Base-by-base conservation (phyloP, 148 eudicot species). In the Diospyros kaki region DNA sequence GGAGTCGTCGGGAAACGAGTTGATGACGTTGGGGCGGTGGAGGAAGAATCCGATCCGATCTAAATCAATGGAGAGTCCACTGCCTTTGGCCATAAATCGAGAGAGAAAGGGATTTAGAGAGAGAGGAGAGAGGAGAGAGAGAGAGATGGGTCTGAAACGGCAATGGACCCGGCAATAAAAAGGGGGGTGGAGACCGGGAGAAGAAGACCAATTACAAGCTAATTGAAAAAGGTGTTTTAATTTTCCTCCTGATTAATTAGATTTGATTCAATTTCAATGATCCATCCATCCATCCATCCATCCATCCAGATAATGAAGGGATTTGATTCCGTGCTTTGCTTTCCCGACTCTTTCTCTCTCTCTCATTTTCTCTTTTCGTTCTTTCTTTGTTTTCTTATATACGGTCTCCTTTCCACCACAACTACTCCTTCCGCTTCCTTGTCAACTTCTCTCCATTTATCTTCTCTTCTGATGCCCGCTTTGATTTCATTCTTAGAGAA, bases 31-130 rank as follows among this genome's bases (percentile, higher is more conserved):
- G 14, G 76, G 81, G 1, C 72, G 69, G 76, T 69, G 73, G 43
- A 11, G 75, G 72, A 71, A 75, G 42, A 76, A 58, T 42, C 54
- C 40, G 78, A 72, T 83, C 75, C 64, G 87, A 86, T 83, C 83
- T 81, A 85, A 81, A 81, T 89, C 85, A 83, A 84, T 72, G 82
- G 84, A 81, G 86, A 87, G 90, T 89, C 89, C 86, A 89, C 86
- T 78, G 68, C 81, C 83, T 68, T 73, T 77, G 82, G 87, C 86
- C 86, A 84, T 86, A 79, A 75, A 79, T 81, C 77, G 66, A 64
- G 78, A 75, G 40, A 68, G 59, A 76, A 58, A 76, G 68, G 76
- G 51, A 83, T 41, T 18, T 67, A 60, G 69, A 71, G 81, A 75
- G 59, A 61, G 76, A 73, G 48, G 75, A 77, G 71, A 76, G 70